Conservation (phyloP, 805 yeast species). For the Peterozyma toletana region DNA sequence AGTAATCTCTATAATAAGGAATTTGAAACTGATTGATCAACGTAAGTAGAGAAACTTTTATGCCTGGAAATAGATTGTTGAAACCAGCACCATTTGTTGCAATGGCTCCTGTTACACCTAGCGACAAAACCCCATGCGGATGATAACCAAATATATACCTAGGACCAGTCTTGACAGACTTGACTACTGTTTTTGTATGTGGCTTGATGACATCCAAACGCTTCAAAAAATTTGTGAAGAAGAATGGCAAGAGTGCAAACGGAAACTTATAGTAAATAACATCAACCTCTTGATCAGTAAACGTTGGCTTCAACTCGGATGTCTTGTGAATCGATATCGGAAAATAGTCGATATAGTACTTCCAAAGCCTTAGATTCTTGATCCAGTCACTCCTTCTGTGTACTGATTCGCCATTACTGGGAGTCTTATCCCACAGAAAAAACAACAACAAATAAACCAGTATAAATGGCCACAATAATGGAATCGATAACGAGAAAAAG, state of each 20-base stretch:
- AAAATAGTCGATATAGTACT: constrained; percentile 67
- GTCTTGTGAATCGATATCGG: constrained; percentile 72
- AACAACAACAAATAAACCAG: constrained; percentile 58
- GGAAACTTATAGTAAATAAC: constrained; percentile 9
- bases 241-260: constrained; percentile 4
- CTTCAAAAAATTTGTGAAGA: constrained; percentile 3
- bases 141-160: constrained; percentile 87
- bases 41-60: constrained; percentile 73
- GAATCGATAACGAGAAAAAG: constrained; percentile 50
- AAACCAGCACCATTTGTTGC: constrained; percentile 78
- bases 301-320: constrained; percentile 67
- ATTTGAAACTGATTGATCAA: constrained; percentile 73
- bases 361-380: constrained; percentile 56
- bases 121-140: constrained; percentile 93
- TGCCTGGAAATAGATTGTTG: constrained; percentile 70
- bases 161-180: constrained; percentile 47
- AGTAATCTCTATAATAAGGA: constrained; percentile 84
- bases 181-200: constrained; percentile 6
- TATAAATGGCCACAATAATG: constrained; percentile 60
- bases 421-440: constrained; percentile 54
- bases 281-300: constrained; percentile 26
- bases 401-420: constrained; percentile 65
- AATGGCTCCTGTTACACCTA: constrained; percentile 83
- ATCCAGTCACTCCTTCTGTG: constrained; percentile 49
- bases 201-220: constrained; percentile 1